Conservation (phyloP, 768 basidiomycete genomes). For the Antrodiella citrinella region DNA sequence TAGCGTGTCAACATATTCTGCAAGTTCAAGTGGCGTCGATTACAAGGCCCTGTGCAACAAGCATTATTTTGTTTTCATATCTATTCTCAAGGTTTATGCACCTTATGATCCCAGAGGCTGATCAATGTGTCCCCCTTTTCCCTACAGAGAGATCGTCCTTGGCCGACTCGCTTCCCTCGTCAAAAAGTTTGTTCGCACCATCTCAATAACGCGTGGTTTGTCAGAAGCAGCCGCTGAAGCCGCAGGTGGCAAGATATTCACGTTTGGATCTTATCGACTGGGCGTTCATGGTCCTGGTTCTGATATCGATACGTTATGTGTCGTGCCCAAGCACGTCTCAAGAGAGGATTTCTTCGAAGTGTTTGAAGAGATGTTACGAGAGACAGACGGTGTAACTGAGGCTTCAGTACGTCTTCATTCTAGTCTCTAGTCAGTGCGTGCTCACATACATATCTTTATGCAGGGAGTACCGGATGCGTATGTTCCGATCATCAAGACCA, state of each 20-base stretch:
- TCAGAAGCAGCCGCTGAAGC: constrained; percentile 83
- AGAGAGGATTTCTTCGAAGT: constrained; percentile 93
- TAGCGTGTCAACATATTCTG: too few relatives aligned
- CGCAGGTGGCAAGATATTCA: constrained; percentile 98
- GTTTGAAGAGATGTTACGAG: constrained; percentile 83
- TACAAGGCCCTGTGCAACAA: too few relatives aligned
- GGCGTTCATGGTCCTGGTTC: constrained; percentile 94
- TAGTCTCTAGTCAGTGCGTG: too few relatives aligned
- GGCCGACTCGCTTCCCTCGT: constrained; percentile 85
- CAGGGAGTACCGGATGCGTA: constrained; percentile 96
- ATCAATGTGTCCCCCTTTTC: too few relatives aligned
- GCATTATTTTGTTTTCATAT: too few relatives aligned
- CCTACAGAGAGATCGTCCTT: constrained; percentile 80
- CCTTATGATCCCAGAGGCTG: too few relatives aligned
- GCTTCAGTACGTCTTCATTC: constrained; percentile 73
- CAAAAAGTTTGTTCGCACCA: constrained; percentile 84
- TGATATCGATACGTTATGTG: constrained; percentile 98
- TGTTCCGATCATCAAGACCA: constrained; percentile 90
- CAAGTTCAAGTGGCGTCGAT: too few relatives aligned
- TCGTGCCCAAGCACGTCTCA: constrained; percentile 93
- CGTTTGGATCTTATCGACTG: constrained; percentile 95
- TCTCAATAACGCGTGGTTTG: constrained; percentile 71
- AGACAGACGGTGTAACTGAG: constrained; percentile 76
- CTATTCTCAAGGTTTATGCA: too few relatives aligned
- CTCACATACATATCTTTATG: too few relatives aligned